Evolutionary conservation across 2,329 filamentous ascomycete species (phyloP).

Genomic region (Rhynchosporium graminicola): DNA sequence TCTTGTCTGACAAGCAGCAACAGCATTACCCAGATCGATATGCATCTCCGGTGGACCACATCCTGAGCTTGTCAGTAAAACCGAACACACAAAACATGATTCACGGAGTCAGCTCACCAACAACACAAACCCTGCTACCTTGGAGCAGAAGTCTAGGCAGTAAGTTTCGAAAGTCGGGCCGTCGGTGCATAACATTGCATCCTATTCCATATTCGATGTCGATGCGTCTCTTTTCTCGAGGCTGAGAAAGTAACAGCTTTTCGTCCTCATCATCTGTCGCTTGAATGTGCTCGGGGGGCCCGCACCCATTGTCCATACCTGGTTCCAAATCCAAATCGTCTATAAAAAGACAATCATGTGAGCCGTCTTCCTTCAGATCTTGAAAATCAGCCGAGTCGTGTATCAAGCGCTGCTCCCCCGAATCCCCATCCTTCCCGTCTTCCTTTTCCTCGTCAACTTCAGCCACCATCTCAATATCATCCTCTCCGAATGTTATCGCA

Average conservation of each 20-base stretch:
- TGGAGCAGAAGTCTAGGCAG: not conserved
- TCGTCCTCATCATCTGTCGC: not conserved
- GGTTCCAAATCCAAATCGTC: not conserved
- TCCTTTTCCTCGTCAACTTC: not conserved
- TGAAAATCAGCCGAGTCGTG: not conserved
- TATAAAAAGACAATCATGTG: not conserved
- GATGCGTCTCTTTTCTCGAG: too few species aligned
- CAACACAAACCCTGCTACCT: not conserved
- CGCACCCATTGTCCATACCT: not conserved
- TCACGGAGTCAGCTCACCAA: not conserved
- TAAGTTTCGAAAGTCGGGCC: not conserved
- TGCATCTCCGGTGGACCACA: not conserved
- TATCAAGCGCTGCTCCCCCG: conserved; percentile 4
- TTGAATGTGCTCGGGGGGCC: not conserved
- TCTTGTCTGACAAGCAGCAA: not conserved
- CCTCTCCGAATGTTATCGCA: not conserved
- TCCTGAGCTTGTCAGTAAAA: not conserved
- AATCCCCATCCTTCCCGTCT: not conserved
- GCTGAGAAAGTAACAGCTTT: not conserved
- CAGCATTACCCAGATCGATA: conserved; percentile 1
- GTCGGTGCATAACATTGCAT: not conserved
- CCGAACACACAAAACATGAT: too few species aligned
- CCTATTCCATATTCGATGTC: not conserved
- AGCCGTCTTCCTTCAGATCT: not conserved
- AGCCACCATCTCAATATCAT: not conserved